phyloP scores from a whole-genome alignment of 2,329 filamentous ascomycete genomes.

The Cladosporium sphaerospermum region DNA sequence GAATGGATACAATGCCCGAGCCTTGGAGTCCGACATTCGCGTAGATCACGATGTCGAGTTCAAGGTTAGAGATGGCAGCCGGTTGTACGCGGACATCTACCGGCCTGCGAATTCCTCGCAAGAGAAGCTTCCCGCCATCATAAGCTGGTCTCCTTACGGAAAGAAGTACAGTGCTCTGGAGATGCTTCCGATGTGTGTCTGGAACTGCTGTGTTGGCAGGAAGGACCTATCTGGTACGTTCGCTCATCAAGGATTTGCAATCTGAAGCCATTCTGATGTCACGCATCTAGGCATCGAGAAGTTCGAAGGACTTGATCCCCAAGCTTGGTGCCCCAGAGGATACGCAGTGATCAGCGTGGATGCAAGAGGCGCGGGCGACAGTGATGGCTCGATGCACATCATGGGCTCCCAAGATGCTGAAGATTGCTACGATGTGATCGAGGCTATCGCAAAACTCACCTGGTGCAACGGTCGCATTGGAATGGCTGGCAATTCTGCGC shows the following conservation, averaged over 20 bases:
- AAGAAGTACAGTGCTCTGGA: constrained; percentile 38
- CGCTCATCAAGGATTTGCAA: neutral
- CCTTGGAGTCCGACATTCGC: constrained; percentile 31
- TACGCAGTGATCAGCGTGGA: constrained; percentile 33
- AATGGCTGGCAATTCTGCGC: constrained; percentile 36
- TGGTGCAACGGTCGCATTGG: constrained; percentile 43
- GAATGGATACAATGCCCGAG: constrained; percentile 31
- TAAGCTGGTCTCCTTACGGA: constrained; percentile 42
- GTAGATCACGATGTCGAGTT: constrained; percentile 44
- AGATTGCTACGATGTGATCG: constrained; percentile 42
- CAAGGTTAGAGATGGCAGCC: constrained; percentile 36
- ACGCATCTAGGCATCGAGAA: constrained; percentile 31
- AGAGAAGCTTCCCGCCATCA: constrained; percentile 38
- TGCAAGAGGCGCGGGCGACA: constrained; percentile 26
- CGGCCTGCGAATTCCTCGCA: constrained; percentile 30
- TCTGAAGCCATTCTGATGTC: neutral
- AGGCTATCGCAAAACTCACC: constrained; percentile 34
- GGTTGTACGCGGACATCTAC: constrained; percentile 42
- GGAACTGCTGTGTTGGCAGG: constrained; percentile 34
- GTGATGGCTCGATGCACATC: constrained; percentile 32
- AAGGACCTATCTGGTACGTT: constrained; percentile 14
- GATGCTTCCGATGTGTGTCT: constrained; percentile 35
- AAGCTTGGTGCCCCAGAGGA: constrained; percentile 28
- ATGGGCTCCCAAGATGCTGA: constrained; percentile 41
- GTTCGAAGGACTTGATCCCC: constrained; percentile 40